Evolutionary conservation across 2,329 filamentous ascomycete genomes (phyloP).

Genomic region (Clonostachys rhizophaga): DNA sequence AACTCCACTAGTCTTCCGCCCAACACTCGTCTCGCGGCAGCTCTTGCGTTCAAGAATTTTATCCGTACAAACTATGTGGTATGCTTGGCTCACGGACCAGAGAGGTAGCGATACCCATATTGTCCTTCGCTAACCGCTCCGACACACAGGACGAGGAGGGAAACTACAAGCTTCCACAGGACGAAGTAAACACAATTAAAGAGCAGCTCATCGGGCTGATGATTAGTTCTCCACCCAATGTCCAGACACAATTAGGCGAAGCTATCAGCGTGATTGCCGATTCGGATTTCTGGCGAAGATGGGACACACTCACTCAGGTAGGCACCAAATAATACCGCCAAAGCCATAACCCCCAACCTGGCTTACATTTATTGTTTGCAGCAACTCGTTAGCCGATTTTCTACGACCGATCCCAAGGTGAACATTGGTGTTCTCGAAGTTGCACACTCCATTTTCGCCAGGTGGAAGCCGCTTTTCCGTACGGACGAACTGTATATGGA

Average conservation of each 20-base stretch:
- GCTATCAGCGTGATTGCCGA: slow-evolving; percentile 97
- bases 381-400: slow-evolving; percentile 86
- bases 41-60: slow-evolving; percentile 98
- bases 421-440: slow-evolving; percentile 96
- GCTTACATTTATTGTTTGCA: slow-evolving; percentile 19
- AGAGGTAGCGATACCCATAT: not conserved
- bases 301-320: slow-evolving; percentile 91
- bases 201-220: slow-evolving; percentile 92
- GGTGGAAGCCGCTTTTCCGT: slow-evolving; percentile 91
- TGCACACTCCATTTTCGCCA: slow-evolving; percentile 94
- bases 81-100: slow-evolving; percentile 18
- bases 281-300: slow-evolving; percentile 93
- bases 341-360: not conserved
- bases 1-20: slow-evolving; percentile 66
- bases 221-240: slow-evolving; percentile 81
- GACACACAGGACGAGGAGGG: slow-evolving; percentile 74
- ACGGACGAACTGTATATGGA: slow-evolving; percentile 91
- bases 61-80: slow-evolving; percentile 89
- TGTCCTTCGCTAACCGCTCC: slow-evolving; percentile 1
- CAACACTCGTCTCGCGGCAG: slow-evolving; percentile 80
- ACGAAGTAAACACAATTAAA: slow-evolving; percentile 90
- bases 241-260: slow-evolving; percentile 92
- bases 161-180: slow-evolving; percentile 77
- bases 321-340: slow-evolving; percentile 11
- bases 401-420: slow-evolving; percentile 72